A percentile compares a stretch with the other conserved stretches of the same genome.
Evolutionary conservation across 306 rosid species (phyloP).

Genomic region (Lathyrus tuberosus): DNA sequence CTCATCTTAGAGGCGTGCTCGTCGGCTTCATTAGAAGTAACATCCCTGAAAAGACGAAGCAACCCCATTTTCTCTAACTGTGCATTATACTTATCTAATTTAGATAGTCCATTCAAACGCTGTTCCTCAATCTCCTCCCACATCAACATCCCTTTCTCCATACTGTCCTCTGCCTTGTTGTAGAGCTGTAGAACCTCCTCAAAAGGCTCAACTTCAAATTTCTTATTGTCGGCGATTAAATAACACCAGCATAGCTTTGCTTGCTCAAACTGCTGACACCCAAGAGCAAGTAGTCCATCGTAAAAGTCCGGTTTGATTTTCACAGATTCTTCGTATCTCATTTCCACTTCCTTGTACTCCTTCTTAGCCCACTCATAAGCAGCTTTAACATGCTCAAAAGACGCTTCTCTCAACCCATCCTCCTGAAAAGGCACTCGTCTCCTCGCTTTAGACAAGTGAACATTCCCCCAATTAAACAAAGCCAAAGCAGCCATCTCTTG

Average conservation of each 20-base stretch:
- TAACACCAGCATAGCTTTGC: slow-evolving; percentile 88
- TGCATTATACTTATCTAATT: slow-evolving; percentile 60
- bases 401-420: slow-evolving; percentile 57
- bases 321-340: slow-evolving; percentile 71
- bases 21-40: slow-evolving; percentile 70
- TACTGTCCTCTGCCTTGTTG: slow-evolving; percentile 89
- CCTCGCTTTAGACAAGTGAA: slow-evolving; percentile 85
- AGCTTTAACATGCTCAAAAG: slow-evolving; percentile 52
- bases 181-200: slow-evolving; percentile 74
- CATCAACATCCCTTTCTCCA: slow-evolving; percentile 86
- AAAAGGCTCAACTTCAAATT: slow-evolving; percentile 51
- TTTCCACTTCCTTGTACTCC: slow-evolving; percentile 74
- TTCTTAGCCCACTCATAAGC: slow-evolving; percentile 78
- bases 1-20: slow-evolving; percentile 78
- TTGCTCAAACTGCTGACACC: slow-evolving; percentile 87
- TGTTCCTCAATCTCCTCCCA: slow-evolving; percentile 89
- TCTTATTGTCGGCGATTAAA: slow-evolving; percentile 54
- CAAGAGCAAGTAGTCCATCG: slow-evolving; percentile 87
- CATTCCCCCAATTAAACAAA: slow-evolving; percentile 90
- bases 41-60: slow-evolving; percentile 59
- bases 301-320: slow-evolving; percentile 74
- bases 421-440: slow-evolving; percentile 59
- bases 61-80: slow-evolving; percentile 73
- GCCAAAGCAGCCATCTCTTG: slow-evolving; percentile 97
- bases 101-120: slow-evolving; percentile 78